Conservation (phyloP, 148 eudicot species). For the Simmondsia chinensis region DNA sequence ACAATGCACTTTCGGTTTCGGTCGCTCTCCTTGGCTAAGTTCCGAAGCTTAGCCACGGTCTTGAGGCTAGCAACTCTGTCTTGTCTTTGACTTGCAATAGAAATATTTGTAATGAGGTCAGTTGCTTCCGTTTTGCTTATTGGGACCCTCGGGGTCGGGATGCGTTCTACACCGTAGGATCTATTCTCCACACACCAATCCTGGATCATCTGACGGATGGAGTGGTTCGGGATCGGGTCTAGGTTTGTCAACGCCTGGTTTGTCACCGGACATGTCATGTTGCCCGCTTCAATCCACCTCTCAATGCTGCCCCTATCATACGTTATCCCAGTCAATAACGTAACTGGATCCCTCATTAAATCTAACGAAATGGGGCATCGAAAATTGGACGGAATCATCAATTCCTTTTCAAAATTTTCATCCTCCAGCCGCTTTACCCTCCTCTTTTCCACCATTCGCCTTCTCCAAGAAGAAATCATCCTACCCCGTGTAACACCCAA, state of each 20-base stretch:
- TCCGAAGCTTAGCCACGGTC: constrained; percentile 31
- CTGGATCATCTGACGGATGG: constrained; percentile 72
- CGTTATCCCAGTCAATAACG: constrained; percentile 69
- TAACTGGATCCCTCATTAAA: constrained; percentile 90
- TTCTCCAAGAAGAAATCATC: constrained; percentile 48
- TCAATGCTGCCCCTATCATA: constrained; percentile 81
- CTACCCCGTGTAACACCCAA: background rate
- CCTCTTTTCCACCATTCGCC: constrained; percentile 7
- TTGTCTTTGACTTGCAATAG: background rate
- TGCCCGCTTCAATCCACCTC: constrained; percentile 65
- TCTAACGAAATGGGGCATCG: constrained; percentile 82
- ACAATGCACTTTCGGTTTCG: constrained; percentile 39
- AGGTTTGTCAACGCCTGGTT: constrained; percentile 37
- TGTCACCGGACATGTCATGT: constrained; percentile 70
- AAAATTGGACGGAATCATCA: constrained; percentile 50
- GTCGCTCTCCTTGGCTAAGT: constrained; percentile 47
- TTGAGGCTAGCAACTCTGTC: constrained; percentile 11
- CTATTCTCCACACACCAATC: constrained; percentile 78
- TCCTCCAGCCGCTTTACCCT: background rate
- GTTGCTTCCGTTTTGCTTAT: constrained; percentile 29
- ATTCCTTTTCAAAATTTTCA: no score
- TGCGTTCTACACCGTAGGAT: constrained; percentile 57
- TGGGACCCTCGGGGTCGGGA: constrained; percentile 74
- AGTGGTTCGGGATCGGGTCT: constrained; percentile 72
- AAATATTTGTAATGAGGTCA: constrained; percentile 23